These are phyloP conservation scores for Leccinum pallidistipes DNA, from an alignment of 1,284 basidiomycete genomes.

Conservation along the genomic window DNA sequence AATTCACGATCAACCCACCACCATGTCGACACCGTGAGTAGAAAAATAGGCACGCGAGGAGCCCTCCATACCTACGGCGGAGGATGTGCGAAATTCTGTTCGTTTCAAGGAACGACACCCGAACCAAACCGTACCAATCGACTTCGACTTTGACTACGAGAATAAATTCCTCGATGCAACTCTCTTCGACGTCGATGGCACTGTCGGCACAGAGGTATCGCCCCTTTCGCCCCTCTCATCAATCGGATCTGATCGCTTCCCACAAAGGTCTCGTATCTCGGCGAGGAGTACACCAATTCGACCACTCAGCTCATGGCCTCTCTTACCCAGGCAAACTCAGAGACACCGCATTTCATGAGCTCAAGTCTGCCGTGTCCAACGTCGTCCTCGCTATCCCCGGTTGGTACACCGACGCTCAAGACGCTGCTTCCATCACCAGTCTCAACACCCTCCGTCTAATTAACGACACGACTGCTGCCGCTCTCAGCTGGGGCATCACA, in stretches of 20 bases:
- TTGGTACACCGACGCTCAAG: constrained; percentile 94
- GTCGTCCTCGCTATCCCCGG: constrained; percentile 92
- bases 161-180: constrained; percentile 87
- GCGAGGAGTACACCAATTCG: background rate
- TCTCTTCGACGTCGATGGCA: constrained; percentile 79
- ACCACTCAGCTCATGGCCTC: constrained; percentile 33
- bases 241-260: constrained; percentile 14
- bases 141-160: constrained; percentile 73
- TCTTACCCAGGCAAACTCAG: background rate
- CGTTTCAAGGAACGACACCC: no score
- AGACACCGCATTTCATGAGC: background rate
- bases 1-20: no score
- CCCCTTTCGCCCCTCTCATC: background rate
- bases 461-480: background rate
- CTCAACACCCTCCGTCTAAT: background rate
- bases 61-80: no score
- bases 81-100: no score
- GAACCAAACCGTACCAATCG: no score
- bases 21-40: no score
- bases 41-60: no score
- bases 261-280: constrained; percentile 57
- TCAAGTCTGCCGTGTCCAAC: constrained; percentile 32
- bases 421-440: constrained; percentile 72
- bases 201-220: constrained; percentile 79
- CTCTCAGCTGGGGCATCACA: background rate